Evolutionary conservation across 1,284 basidiomycete species (phyloP).

Genomic region (Golubevia sp.): DNA sequence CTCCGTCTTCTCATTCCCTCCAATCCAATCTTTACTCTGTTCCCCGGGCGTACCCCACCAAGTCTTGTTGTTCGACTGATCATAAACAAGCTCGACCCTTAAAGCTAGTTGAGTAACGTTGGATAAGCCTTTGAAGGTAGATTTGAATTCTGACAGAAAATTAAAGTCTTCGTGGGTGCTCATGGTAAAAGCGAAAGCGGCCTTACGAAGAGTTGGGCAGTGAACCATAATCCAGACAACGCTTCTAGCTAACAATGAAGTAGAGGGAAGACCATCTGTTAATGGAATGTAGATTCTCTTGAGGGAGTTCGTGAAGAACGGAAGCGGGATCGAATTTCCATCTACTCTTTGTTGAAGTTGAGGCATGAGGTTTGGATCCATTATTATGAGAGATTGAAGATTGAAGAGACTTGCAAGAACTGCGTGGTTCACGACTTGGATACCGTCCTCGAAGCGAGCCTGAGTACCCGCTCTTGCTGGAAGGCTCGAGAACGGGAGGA

Average conservation of each 20-base stretch:
- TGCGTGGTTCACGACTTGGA: too few species aligned
- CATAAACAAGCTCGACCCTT: background rate
- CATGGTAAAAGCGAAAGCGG: background rate
- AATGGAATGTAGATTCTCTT: background rate
- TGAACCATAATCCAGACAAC: background rate
- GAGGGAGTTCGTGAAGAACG: background rate
- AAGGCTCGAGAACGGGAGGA: too few species aligned
- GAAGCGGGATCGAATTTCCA: too few species aligned
- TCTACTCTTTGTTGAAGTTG: too few species aligned
- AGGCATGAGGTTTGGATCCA: too few species aligned
- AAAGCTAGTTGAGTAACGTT: background rate
- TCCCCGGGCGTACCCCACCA: background rate
- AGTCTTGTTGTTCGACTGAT: background rate
- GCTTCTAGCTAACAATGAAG: background rate
- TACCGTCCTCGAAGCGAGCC: too few species aligned
- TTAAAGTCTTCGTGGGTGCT: background rate
- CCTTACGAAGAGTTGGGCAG: background rate
- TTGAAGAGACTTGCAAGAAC: too few species aligned
- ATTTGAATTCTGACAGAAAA: background rate
- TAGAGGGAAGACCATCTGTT: background rate
- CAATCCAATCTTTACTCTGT: background rate
- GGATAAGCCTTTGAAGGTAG: background rate
- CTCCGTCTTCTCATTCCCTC: background rate
- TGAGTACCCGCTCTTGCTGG: too few species aligned
- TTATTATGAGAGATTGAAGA: too few species aligned